Base-by-base conservation (phyloP, 1,139 yeast species). In the Petasospora rhodanensis region DNA sequence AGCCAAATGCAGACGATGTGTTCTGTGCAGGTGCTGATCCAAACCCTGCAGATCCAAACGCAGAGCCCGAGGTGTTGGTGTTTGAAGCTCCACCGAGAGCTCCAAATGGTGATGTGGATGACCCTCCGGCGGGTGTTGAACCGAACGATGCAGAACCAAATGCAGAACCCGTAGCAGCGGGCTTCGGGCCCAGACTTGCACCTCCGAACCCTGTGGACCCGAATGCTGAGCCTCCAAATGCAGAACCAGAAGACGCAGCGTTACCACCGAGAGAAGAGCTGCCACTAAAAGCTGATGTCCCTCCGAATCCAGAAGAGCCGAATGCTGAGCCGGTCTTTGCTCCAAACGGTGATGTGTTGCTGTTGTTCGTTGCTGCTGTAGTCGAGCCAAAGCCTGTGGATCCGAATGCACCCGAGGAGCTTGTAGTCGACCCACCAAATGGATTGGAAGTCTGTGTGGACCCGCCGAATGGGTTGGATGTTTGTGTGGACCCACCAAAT, bases 401-500 rank as follows among this genome's bases (percentile, higher is more conserved):
- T 9, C 40, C 40, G 27, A 30, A 28, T 6, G 32, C 35, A 7
- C 26, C 26, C 7, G n/a, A 7, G 7, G 16, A 6, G 9, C 17
- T 23, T 13, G 26, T 9, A 14, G 7, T 14, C n/a, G 26, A 23
- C 7, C 17, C 26, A 14, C 17, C 17, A 21, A 21, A 21, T 8
- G 12, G 7, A 11, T 22, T 10, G 14, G 12, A n/a, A 2, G 24
- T 16, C 16, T 22, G 34, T 4, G 20, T 11, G 12, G 31, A 18
- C 6, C 40, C 17, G 1, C 38, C 40, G 19, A 38, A 39, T 14
- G 47, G 37, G 12, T 29, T 46, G 7, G 17, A 7, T 23, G 6
- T 9, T 4, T 46, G 30, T 8, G 34, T 38, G 5, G 48, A 34
- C 19, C 41, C 42, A 27, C 47, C 51, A 31, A 48, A 49, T 14